A percentile compares a stretch with the other conserved stretches of the same genome.
Evolutionary conservation across 495 filamentous ascomycete genomes (phyloP).

Genomic region (Penicillium manginii): DNA sequence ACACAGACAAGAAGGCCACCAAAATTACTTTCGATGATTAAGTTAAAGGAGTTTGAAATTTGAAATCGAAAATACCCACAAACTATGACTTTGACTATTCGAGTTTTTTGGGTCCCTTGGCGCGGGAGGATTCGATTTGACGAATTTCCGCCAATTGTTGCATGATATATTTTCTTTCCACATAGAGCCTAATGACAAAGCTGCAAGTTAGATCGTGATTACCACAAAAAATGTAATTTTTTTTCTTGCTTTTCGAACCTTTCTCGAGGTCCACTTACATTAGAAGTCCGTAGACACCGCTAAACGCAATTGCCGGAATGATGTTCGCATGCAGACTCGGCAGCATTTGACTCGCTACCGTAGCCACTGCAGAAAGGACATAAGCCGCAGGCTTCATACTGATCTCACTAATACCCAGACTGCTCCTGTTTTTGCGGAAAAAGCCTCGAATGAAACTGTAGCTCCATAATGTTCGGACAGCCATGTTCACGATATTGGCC

Average conservation of each 20-base stretch:
- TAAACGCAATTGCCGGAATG: constrained; percentile 53
- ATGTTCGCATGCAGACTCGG: constrained; percentile 39
- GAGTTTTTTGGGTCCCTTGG: constrained; percentile 23
- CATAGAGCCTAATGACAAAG: constrained; percentile 51
- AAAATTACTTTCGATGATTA: constrained; percentile 92
- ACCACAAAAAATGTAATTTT: background rate
- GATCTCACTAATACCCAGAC: constrained; percentile 31
- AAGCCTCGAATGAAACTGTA: constrained; percentile 67
- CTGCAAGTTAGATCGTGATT: background rate
- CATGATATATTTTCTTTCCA: constrained; percentile 62
- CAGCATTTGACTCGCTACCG: constrained; percentile 30
- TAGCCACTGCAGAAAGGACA: constrained; percentile 36
- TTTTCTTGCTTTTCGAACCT: background rate
- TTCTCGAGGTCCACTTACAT: too few species aligned
- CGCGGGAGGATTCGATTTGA: constrained; percentile 26
- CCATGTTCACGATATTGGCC: constrained; percentile 88
- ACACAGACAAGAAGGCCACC: constrained; percentile 76
- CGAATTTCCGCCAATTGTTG: constrained; percentile 49
- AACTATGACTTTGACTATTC: constrained; percentile 16
- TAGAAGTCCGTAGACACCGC: constrained; percentile 54
- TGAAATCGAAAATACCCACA: too few species aligned
- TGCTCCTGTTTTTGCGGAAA: constrained; percentile 47
- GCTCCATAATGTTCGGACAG: constrained; percentile 80
- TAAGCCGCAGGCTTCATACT: constrained; percentile 34
- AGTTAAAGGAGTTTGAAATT: background rate